Conservation (phyloP, 805 yeast genomes). For the Cyberlindnera maritima region DNA sequence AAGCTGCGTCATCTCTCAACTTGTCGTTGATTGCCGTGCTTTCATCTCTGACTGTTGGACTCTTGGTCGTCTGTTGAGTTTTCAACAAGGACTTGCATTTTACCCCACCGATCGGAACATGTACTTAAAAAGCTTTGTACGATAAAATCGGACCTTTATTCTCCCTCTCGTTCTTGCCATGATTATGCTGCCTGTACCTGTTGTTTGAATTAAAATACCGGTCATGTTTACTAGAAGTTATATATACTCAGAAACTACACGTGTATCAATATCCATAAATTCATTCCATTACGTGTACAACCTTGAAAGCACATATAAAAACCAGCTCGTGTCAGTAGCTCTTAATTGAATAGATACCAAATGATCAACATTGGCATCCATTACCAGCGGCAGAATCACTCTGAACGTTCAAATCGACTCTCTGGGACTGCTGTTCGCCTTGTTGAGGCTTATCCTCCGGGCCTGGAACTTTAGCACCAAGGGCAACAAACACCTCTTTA, state of each 20-base stretch:
- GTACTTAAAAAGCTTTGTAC: not conserved
- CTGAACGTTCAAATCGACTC: slow-evolving; percentile 33
- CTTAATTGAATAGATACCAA: not conserved
- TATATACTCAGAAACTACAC: no score
- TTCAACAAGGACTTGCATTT: no score
- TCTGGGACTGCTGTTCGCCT: slow-evolving; percentile 16
- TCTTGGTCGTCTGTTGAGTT: not conserved
- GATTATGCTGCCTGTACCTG: no score
- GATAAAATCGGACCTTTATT: not conserved
- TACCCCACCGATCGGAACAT: no score
- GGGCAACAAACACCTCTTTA: slow-evolving; percentile 85
- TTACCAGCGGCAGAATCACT: slow-evolving; percentile 28
- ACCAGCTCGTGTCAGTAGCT: not conserved
- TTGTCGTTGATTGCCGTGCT: not conserved
- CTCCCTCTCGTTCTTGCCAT: not conserved
- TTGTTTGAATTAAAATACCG: no score
- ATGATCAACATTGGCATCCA: slow-evolving; percentile 35
- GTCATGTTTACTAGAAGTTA: no score
- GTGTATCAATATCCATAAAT: not conserved
- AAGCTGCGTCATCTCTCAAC: slow-evolving; percentile 1
- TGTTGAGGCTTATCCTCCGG: slow-evolving; percentile 23
- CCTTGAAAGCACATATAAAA: not conserved
- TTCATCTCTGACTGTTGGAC: slow-evolving; percentile 3
- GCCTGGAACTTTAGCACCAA: slow-evolving; percentile 80
- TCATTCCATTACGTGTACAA: slow-evolving; percentile 1